Evolutionary conservation across 495 filamentous ascomycete species (phyloP).

Genomic region (Glutinoglossum americanum): DNA sequence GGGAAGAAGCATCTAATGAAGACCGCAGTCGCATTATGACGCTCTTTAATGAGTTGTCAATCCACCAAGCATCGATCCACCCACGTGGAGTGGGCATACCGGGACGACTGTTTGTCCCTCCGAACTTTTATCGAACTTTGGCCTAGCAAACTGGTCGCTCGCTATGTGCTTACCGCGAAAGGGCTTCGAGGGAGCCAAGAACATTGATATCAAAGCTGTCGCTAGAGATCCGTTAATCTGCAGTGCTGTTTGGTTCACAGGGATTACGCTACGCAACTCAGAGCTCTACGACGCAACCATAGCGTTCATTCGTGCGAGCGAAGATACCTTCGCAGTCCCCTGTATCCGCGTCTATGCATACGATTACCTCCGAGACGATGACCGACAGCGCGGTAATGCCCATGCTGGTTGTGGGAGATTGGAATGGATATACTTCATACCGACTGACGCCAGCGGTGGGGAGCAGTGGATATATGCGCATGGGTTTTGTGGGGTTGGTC

Average conservation of each 20-base stretch:
- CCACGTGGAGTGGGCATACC: not conserved
- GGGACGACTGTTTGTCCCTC: not conserved
- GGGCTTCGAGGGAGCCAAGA: not conserved
- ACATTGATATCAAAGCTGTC: not conserved
- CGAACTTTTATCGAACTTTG: not conserved
- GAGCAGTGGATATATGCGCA: too few relatives aligned
- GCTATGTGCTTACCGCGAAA: not conserved
- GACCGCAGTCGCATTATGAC: not conserved
- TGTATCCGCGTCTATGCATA: not conserved
- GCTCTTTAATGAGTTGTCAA: not conserved
- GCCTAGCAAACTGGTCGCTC: not conserved
- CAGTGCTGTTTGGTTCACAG: not conserved
- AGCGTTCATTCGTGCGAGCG: not conserved
- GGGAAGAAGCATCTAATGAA: not conserved
- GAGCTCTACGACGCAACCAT: not conserved
- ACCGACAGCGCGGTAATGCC: not conserved
- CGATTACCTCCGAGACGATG: not conserved
- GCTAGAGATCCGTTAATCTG: not conserved
- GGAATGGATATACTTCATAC: not conserved
- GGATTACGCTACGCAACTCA: not conserved
- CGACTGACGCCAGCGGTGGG: not conserved
- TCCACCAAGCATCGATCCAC: not conserved
- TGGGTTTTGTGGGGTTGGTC: too few relatives aligned
- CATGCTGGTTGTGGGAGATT: not conserved
- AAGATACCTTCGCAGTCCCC: not conserved